phyloP scores from a whole-genome alignment of 441 rosid genomes.

The Codiaeum variegatum region DNA sequence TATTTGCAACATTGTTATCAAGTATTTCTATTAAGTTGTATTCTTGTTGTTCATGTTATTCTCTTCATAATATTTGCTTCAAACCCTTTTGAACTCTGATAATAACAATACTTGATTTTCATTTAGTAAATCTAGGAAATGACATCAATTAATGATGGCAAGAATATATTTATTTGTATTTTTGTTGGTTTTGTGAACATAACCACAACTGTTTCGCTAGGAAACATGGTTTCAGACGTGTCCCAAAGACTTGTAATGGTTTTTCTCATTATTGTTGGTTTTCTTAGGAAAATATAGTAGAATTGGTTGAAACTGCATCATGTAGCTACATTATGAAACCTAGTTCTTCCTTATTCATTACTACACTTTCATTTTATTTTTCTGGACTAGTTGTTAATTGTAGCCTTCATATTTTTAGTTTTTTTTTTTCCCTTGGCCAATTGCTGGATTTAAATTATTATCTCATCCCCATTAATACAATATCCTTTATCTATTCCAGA shows the following conservation, averaged over 20 bases:
- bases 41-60: background rate
- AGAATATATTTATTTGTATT: background rate
- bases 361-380: background rate
- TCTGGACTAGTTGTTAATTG: background rate
- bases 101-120: background rate
- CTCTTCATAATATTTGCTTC: slow-evolving; percentile 5
- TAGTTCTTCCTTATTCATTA: background rate
- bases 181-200: background rate
- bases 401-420: background rate
- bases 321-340: background rate
- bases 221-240: background rate
- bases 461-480: background rate
- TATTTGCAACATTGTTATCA: background rate
- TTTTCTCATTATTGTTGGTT: background rate
- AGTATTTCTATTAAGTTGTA: background rate
- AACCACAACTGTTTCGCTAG: background rate
- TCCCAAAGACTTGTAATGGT: background rate
- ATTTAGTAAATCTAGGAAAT: background rate
- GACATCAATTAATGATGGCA: background rate
- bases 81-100: background rate
- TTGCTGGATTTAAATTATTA: background rate
- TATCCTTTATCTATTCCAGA: no score
- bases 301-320: no score
- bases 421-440: background rate
- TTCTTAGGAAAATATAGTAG: background rate